Percentiles rank a stretch among this genome's conserved stretches.
Conservation (phyloP, 2,329 filamentous ascomycete genomes). For the Curvularia sp. region DNA sequence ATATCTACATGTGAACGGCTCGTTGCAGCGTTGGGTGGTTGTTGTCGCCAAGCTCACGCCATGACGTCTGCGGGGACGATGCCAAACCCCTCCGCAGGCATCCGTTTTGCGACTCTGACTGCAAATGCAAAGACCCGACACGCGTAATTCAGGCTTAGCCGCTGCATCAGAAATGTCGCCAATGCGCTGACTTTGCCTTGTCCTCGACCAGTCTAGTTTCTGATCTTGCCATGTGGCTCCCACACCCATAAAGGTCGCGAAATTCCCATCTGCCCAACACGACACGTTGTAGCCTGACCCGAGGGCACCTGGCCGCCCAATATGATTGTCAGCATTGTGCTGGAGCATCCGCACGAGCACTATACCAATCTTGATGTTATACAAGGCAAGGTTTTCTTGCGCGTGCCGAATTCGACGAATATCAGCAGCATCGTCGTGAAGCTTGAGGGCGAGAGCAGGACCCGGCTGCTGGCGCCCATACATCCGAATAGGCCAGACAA, state of each 20-base stretch:
- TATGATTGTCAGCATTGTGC: constrained; percentile 66
- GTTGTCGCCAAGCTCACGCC: neutral
- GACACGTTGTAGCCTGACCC: constrained; percentile 10
- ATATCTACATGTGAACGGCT: neutral
- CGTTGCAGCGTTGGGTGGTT: neutral
- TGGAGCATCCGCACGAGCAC: constrained; percentile 71
- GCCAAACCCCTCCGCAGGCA: constrained; percentile 24
- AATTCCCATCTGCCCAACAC: constrained; percentile 25
- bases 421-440: constrained; percentile 73
- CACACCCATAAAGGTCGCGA: constrained; percentile 25
- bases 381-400: constrained; percentile 62
- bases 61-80: constrained; percentile 8
- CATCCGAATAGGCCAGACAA: constrained; percentile 53
- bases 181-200: constrained; percentile 20
- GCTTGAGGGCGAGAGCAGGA: constrained; percentile 80
- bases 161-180: constrained; percentile 17
- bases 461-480: constrained; percentile 64
- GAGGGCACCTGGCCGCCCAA: constrained; percentile 12
- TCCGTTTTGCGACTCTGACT: constrained; percentile 30
- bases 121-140: constrained; percentile 36
- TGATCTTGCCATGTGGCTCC: constrained; percentile 34
- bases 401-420: constrained; percentile 54
- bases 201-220: constrained; percentile 16
- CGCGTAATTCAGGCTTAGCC: constrained; percentile 44
- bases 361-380: constrained; percentile 83